A percentile compares a stretch with the other conserved stretches of the same genome.
phyloP scores from a whole-genome alignment of 768 basidiomycete species.

The Russula lepida region DNA sequence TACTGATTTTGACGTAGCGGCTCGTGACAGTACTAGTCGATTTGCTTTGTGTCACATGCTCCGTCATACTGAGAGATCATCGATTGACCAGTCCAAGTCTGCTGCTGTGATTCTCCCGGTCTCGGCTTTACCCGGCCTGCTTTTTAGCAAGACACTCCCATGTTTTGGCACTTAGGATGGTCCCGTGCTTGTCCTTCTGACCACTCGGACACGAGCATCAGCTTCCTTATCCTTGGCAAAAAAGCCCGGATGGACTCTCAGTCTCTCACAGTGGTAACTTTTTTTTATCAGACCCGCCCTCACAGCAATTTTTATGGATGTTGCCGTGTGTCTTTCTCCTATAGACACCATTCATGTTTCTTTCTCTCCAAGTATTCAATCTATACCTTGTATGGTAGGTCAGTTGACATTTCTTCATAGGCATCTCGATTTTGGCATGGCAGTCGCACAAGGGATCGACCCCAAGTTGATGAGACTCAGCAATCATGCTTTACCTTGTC shows the following conservation, averaged over 20 bases:
- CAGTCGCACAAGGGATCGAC: neutral
- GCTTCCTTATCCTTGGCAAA: neutral
- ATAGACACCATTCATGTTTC: neutral
- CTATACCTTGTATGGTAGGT: neutral
- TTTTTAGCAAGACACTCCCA: neutral
- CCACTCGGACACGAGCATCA: neutral
- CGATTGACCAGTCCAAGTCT: neutral
- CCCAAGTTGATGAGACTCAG: neutral
- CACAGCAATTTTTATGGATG: neutral
- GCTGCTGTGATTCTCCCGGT: neutral
- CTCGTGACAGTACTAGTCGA: neutral
- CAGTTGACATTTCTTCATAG: neutral
- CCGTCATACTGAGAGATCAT: neutral
- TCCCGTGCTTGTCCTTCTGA: constrained; percentile 5
- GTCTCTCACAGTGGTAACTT: neutral
- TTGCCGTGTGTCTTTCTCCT: neutral
- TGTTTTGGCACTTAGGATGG: neutral
- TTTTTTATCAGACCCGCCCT: neutral
- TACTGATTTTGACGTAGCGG: neutral
- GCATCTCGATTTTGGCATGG: too few species aligned
- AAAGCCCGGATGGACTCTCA: neutral
- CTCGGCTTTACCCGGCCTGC: neutral
- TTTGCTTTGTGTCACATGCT: neutral
- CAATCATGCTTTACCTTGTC: neutral
- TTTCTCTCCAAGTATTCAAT: neutral